A percentile compares a stretch with the other conserved stretches of the same genome.
Evolutionary conservation across 2,329 filamentous ascomycete species (phyloP).

Genomic region (Neoarthrinium moseri): DNA sequence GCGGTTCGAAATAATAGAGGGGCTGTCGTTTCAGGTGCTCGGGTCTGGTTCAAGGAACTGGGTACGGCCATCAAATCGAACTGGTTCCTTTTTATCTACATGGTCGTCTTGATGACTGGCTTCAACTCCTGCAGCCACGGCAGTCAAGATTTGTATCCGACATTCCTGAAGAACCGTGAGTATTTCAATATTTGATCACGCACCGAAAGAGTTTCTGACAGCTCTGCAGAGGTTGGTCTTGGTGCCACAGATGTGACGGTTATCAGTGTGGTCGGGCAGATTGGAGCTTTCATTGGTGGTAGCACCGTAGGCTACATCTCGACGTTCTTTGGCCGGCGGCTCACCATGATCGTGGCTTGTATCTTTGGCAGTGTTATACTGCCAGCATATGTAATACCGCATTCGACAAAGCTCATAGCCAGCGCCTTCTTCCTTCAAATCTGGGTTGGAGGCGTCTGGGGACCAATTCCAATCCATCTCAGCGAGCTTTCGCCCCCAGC

Average conservation of each 20-base stretch:
- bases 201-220: background rate
- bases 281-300: slow-evolving; percentile 68
- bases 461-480: slow-evolving; percentile 72
- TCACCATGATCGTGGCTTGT: slow-evolving; percentile 66
- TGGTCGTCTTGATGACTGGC: slow-evolving; percentile 86
- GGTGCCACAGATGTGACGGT: slow-evolving; percentile 60
- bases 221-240: slow-evolving; percentile 42
- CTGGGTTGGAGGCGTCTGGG: slow-evolving; percentile 76
- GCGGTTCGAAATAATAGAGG: slow-evolving; percentile 55
- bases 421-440: slow-evolving; percentile 84
- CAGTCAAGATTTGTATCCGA: slow-evolving; percentile 62
- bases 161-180: slow-evolving; percentile 51
- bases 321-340: slow-evolving; percentile 67
- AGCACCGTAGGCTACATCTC: slow-evolving; percentile 65
- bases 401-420: slow-evolving; percentile 64
- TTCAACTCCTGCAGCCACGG: slow-evolving; percentile 94
- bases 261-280: slow-evolving; percentile 63
- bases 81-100: slow-evolving; percentile 77
- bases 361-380: slow-evolving; percentile 70
- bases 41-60: slow-evolving; percentile 72
- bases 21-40: slow-evolving; percentile 50
- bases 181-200: background rate
- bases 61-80: slow-evolving; percentile 75
- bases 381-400: slow-evolving; percentile 78
- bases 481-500: slow-evolving; percentile 73